Base-by-base conservation (phyloP, 495 filamentous ascomycete genomes). In the Melanomma pulvis-pyrius region DNA sequence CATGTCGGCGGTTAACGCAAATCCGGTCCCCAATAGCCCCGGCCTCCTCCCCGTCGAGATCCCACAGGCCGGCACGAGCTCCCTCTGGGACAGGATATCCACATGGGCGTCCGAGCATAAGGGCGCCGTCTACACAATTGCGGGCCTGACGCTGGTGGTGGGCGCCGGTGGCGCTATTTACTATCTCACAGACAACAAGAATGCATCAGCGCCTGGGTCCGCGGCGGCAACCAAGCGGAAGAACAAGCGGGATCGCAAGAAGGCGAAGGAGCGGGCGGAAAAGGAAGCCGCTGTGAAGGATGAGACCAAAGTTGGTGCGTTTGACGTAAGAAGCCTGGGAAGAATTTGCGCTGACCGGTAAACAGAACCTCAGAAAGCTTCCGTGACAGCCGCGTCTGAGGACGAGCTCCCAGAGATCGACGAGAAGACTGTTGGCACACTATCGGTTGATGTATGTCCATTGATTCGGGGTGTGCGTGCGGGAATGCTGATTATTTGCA, bases 51-150 rank as follows among this genome's bases (percentile, higher is more conserved):
- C 80, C 24, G 56, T 68, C 55, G 56, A 29, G 34, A 56, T 63
- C 36, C 50, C 65, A 15, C n/a, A 82, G 50, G 74, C 84, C 32
- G 78, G 82, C 58, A 74, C 83, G 54, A 83, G 89, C 64, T 92
- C 92, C 22, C 74, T 96, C 57, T 96, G 92, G 92, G 88, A 93
- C 77, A 87, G 92, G 63, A 78, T 97, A 73, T 90, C 92, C 67
- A 90, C 84, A 77, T 98, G 93, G 92, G 91, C 89, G 25, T 92
- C 93, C 0, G 94, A 98, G 73, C 89, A 98, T 76, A 98, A 97
- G 80, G 90, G 89, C 44, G 82, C 93, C 50, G 94, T 97, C 41
- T 98, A 97, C 78, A 96, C 96, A 67, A 90, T 97, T 79, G 92
- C 92, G 61, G 94, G 93, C 76, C 89, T 96, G 28, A 92, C 92